Evolutionary conservation across 2,329 filamentous ascomycete genomes (phyloP), one percentile per base, ranked within the genome.

Genomic region (Trichoderma semiorbis): DNA sequence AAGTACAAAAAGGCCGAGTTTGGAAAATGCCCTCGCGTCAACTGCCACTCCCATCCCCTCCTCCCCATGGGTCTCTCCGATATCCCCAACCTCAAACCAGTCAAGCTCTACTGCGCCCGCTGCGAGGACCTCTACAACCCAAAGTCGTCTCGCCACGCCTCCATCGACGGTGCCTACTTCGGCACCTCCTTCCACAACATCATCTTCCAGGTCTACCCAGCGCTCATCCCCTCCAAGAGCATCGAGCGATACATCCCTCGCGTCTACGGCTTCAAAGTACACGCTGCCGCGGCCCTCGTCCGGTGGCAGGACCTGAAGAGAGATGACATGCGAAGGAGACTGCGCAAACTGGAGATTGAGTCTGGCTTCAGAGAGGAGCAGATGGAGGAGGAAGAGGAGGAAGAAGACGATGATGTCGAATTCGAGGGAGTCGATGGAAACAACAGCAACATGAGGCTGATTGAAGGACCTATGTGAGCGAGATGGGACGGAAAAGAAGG

Each of bases 71-170:
- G 96, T 74, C 92, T 97, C 77, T 93, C 94, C 77, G 96, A 99
- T 83, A 86, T 95, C 3, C 90, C 96, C 74, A 94, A 94, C 83
- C 86, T 91, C 76, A 97, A 95, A 78, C 91, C 95, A 61, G 96
- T 98, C 75, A 98, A 98, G 83, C 92, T 99, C 68, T 99, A 97
- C 88, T 99, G 96, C 83, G 91, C 93, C 62, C 93, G 94, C 77
- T 99, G 96, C 86, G 96, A 99, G 86, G 96, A 99, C 81, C 92
- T 97, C 72, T 99, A 99, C 87, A 98, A 98, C 83, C 96, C 96
- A 58, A 99, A 99, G 82, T 98, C 96, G 4, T 95, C 94, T 24
- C 93, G 96, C 32, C 96, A 99, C 83, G 94, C 95, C 65, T 89
- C 92, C 72, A 98, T 99, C 78, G 96, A 99, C 80, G 96, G 96